phyloP scores from a whole-genome alignment of 495 filamentous ascomycete genomes.

The Cudoniella acicularis region DNA sequence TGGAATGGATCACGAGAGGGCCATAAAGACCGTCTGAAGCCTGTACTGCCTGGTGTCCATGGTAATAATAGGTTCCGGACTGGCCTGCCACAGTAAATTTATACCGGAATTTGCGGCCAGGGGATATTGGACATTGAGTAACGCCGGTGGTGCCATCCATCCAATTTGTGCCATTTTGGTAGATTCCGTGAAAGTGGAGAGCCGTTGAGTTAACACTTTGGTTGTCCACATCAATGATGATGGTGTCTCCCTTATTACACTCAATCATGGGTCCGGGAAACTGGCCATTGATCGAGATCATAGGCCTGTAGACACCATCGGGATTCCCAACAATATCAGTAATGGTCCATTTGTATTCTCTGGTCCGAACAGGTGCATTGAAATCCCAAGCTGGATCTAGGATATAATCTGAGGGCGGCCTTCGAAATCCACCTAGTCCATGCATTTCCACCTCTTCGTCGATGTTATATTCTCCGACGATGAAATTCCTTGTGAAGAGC shows the following conservation, averaged over 20 bases:
- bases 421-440: conserved; percentile 19
- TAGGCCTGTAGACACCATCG: conserved; percentile 47
- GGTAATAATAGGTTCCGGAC: conserved; percentile 45
- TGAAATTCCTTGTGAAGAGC: conserved; percentile 18
- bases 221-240: conserved; percentile 44
- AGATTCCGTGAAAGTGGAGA: conserved; percentile 66
- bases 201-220: conserved; percentile 38
- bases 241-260: conserved; percentile 44
- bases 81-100: conserved; percentile 38
- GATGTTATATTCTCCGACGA: conserved; percentile 3
- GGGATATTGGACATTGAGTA: conserved; percentile 67
- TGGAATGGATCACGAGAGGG: conserved; percentile 45
- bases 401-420: conserved; percentile 37
- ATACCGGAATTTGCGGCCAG: conserved; percentile 45
- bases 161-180: conserved; percentile 55
- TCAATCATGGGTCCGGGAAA: conserved; percentile 54
- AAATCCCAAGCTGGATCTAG: conserved; percentile 41
- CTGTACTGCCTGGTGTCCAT: conserved; percentile 39
- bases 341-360: conserved; percentile 48
- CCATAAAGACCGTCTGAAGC: conserved; percentile 52
- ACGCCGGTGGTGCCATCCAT: conserved; percentile 62
- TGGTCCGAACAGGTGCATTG: conserved; percentile 38
- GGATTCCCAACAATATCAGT: conserved; percentile 47
- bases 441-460: background rate
- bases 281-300: conserved; percentile 52